Conservation (phyloP, 2,329 filamentous ascomycete species). For the Aspergillus sergii region DNA sequence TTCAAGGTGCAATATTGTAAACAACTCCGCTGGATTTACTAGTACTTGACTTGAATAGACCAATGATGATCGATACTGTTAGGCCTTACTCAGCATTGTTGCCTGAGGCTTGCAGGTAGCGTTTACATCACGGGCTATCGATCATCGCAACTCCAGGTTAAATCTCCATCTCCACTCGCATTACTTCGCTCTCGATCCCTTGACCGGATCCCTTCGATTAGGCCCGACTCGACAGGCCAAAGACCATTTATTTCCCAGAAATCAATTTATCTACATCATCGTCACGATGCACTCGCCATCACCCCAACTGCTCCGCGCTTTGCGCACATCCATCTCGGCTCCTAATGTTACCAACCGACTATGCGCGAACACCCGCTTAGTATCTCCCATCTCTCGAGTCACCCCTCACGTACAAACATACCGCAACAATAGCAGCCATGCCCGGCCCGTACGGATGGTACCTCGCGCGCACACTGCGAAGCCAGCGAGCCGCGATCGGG, state of each 20-base stretch:
- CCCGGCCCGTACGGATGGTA: slow-evolving; percentile 35
- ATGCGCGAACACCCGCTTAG: neutral
- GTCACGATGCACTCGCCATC: slow-evolving; percentile 44
- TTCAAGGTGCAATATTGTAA: neutral
- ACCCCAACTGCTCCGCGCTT: slow-evolving; percentile 43
- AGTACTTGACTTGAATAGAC: neutral
- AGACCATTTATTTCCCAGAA: neutral
- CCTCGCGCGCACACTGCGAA: slow-evolving; percentile 38
- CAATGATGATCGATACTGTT: neutral
- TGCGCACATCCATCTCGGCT: slow-evolving; percentile 39
- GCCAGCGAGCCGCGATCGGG: slow-evolving; percentile 57
- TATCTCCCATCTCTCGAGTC: slow-evolving; percentile 17
- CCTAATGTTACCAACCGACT: slow-evolving; percentile 9
- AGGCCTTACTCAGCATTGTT: neutral
- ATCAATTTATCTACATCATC: neutral
- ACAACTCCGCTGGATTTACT: too few relatives aligned
- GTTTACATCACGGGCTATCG: neutral
- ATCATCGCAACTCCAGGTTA: neutral
- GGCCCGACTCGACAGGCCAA: neutral
- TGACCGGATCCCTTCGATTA: neutral
- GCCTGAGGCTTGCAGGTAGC: neutral
- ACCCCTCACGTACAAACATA: slow-evolving; percentile 14
- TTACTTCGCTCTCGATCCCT: neutral
- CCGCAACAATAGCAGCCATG: slow-evolving; percentile 29
- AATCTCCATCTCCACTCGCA: neutral